Evolutionary conservation across 75 land plant species (phyloP).

Genomic region (Picea sitchensis): DNA sequence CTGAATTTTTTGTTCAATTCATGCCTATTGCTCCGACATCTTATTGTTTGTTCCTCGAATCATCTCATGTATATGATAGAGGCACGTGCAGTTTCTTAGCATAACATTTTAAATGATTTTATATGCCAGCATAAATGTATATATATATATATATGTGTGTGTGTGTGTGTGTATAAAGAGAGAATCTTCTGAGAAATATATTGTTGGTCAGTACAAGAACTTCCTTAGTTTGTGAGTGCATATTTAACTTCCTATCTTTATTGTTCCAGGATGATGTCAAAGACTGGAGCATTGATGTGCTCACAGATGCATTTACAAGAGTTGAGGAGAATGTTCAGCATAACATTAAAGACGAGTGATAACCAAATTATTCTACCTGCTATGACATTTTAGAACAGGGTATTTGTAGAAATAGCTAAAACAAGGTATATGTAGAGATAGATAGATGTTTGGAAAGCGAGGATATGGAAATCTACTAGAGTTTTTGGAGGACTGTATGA

Average conservation of each 20-base stretch:
- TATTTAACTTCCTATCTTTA: background rate
- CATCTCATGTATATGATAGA: background rate
- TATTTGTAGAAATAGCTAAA: background rate
- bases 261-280: constrained; percentile 65
- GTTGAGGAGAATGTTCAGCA: constrained; percentile 50
- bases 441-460: background rate
- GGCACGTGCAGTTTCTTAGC: background rate
- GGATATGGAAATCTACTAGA: background rate
- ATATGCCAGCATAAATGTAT: no score
- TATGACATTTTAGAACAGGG: background rate
- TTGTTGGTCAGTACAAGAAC: background rate
- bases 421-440: background rate
- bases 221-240: background rate
- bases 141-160: no score
- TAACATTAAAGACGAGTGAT: background rate
- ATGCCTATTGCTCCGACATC: background rate
- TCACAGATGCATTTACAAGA: constrained; percentile 68
- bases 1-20: background rate
- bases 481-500: background rate
- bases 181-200: background rate
- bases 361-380: background rate
- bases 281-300: constrained; percentile 84
- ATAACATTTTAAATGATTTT: no score
- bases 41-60: background rate
- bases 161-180: no score